Evolutionary conservation across 2,329 filamentous ascomycete genomes (phyloP).

Genomic region (Rhytidhysteron rufulum): DNA sequence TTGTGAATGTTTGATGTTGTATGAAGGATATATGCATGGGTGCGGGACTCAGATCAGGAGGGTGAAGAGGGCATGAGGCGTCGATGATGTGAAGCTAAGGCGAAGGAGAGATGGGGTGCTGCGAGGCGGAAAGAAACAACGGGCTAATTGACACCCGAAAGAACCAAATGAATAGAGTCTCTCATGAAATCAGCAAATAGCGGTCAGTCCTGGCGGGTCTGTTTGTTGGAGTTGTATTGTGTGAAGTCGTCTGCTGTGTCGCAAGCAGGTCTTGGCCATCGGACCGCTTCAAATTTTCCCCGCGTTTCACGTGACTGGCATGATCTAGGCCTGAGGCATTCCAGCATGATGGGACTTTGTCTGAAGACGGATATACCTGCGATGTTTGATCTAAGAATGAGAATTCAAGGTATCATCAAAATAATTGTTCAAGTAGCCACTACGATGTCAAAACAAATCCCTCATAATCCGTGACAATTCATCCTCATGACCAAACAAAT

Average conservation of each 20-base stretch:
- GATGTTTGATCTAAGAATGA: too few species aligned
- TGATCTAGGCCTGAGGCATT: too few species aligned
- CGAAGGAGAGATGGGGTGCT: not conserved
- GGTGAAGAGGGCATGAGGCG: not conserved
- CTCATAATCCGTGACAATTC: conserved; percentile 58
- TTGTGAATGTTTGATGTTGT: too few species aligned
- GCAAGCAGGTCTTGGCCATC: too few species aligned
- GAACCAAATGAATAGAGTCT: too few species aligned
- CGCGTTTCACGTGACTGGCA: not conserved
- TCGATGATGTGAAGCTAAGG: not conserved
- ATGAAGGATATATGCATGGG: not conserved
- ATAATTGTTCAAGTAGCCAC: too few species aligned
- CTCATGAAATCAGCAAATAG: too few species aligned
- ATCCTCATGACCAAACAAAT: conserved; percentile 53
- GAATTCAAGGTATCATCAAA: too few species aligned
- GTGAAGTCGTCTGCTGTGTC: not conserved
- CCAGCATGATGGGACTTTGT: not conserved
- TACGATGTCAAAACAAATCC: conserved; percentile 53
- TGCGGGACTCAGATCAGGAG: not conserved
- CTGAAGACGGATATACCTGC: too few species aligned
- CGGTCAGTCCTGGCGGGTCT: not conserved
- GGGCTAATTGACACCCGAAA: too few species aligned
- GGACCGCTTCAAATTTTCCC: not conserved
- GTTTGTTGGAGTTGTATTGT: not conserved
- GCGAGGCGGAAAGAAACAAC: too few species aligned